Conservation (phyloP, 2,329 filamentous ascomycete species). For the Furcasterigmium furcatum region DNA sequence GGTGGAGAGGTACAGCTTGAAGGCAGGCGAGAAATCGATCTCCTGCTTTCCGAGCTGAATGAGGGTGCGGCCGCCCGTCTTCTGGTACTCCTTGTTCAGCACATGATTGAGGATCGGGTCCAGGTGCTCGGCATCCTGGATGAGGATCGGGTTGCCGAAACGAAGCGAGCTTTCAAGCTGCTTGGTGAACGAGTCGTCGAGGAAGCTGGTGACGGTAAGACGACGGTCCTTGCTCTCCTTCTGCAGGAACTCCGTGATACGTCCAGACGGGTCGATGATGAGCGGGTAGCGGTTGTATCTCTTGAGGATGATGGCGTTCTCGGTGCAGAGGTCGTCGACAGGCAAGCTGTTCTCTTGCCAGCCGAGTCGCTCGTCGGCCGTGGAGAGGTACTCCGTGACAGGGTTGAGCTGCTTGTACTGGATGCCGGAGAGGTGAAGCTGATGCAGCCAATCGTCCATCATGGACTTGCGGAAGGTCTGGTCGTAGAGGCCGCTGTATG, state of each 20-base stretch:
- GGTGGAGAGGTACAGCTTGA: constrained; percentile 93
- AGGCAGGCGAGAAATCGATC: constrained; percentile 96
- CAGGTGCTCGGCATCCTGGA: constrained; percentile 95
- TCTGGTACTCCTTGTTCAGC: constrained; percentile 98
- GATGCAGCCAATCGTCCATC: constrained; percentile 96
- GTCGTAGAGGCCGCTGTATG: constrained; percentile 95
- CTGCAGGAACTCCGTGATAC: constrained; percentile 91
- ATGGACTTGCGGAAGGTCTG: constrained; percentile 97
- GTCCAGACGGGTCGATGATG: constrained; percentile 95
- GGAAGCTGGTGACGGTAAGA: constrained; percentile 93
- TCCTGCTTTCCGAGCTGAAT: constrained; percentile 98
- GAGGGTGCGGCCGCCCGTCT: constrained; percentile 93
- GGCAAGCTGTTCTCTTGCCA: constrained; percentile 95
- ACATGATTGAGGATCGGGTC: constrained; percentile 98
- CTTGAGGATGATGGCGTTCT: constrained; percentile 96
- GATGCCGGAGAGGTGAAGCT: constrained; percentile 89
- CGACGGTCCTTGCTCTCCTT: constrained; percentile 92
- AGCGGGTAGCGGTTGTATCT: constrained; percentile 97
- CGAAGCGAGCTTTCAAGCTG: constrained; percentile 94
- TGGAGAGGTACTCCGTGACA: constrained; percentile 93
- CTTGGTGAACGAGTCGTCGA: constrained; percentile 97
- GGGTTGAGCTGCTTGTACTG: constrained; percentile 92
- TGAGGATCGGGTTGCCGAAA: constrained; percentile 97
- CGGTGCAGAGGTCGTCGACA: constrained; percentile 95
- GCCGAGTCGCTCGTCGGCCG: constrained; percentile 86